A percentile compares a stretch with the other conserved stretches of the same genome.
Conservation (phyloP, 2,329 filamentous ascomycete species). For the Chaetomium sp. region DNA sequence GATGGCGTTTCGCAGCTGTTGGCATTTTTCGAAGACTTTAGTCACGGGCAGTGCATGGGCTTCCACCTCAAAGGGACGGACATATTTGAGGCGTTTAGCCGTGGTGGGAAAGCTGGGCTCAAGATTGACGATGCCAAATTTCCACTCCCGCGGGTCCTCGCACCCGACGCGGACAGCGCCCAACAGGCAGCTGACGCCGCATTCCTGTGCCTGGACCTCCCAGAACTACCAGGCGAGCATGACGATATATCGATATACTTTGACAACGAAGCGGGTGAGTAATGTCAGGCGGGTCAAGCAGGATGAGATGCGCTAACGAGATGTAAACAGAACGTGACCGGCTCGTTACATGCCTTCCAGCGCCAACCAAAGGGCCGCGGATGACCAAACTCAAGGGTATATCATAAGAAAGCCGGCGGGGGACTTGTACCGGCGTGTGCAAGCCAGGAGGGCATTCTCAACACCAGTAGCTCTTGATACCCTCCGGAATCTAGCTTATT, state of each 20-base stretch:
- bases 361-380: conserved; percentile 45
- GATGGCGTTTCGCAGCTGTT: conserved; percentile 71
- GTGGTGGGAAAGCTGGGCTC: conserved; percentile 58
- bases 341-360: conserved; percentile 47
- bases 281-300: background rate
- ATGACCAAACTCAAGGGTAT: conserved; percentile 21
- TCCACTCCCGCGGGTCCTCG: conserved; percentile 60
- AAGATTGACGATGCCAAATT: conserved; percentile 89
- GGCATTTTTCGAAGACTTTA: conserved; percentile 84
- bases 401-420: background rate
- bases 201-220: conserved; percentile 79
- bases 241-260: conserved; percentile 86
- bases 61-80: conserved; percentile 82
- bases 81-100: conserved; percentile 63
- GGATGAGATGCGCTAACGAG: conserved; percentile 7
- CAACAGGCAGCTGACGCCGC: conserved; percentile 53
- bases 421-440: background rate
- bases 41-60: conserved; percentile 81
- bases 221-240: conserved; percentile 85
- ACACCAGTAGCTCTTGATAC: conserved; percentile 17
- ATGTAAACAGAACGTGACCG: conserved; percentile 45
- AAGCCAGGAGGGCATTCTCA: background rate
- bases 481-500: conserved; percentile 14
- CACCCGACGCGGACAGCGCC: conserved; percentile 25
- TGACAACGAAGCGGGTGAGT: conserved; percentile 69